Conservation (phyloP, 169 alveolate species). For the Eimeria acervulina region DNA sequence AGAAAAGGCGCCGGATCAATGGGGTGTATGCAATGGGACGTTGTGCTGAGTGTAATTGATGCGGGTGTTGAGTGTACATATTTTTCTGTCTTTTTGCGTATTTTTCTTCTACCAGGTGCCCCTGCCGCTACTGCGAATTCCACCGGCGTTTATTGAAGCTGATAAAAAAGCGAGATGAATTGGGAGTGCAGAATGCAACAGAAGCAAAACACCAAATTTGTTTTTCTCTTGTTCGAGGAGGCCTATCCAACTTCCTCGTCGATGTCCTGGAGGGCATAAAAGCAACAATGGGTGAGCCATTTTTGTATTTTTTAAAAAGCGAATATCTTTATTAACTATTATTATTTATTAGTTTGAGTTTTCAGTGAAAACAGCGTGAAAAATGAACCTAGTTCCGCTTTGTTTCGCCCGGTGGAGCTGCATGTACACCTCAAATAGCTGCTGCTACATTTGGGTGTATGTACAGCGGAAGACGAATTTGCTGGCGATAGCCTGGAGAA, state of each 20-base stretch:
- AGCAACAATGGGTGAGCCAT: not conserved
- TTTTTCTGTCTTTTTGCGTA: not conserved
- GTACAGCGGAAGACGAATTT: not conserved
- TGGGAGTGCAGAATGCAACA: constrained; percentile 69
- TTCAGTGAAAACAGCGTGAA: no score
- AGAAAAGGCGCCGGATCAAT: not conserved
- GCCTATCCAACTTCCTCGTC: constrained; percentile 8
- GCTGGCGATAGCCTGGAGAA: not conserved
- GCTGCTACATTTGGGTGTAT: not conserved
- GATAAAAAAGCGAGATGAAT: constrained; percentile 69
- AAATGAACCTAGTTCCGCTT: no score
- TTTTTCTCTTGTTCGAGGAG: constrained; percentile 64
- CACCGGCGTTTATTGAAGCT: constrained; percentile 70
- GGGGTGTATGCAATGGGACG: not conserved
- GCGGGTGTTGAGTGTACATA: not conserved
- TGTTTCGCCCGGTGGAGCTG: no score
- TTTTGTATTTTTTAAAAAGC: no score
- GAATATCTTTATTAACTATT: no score
- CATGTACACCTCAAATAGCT: no score
- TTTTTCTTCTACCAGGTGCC: constrained; percentile 80
- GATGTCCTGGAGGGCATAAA: not conserved
- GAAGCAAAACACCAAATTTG: constrained; percentile 69
- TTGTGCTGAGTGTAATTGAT: not conserved
- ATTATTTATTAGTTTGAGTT: no score
- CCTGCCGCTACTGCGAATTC: constrained; percentile 82